A percentile compares a stretch with the other conserved stretches of the same genome.
Conservation (phyloP, 495 filamentous ascomycete genomes). For the Lophiotrema nucula region DNA sequence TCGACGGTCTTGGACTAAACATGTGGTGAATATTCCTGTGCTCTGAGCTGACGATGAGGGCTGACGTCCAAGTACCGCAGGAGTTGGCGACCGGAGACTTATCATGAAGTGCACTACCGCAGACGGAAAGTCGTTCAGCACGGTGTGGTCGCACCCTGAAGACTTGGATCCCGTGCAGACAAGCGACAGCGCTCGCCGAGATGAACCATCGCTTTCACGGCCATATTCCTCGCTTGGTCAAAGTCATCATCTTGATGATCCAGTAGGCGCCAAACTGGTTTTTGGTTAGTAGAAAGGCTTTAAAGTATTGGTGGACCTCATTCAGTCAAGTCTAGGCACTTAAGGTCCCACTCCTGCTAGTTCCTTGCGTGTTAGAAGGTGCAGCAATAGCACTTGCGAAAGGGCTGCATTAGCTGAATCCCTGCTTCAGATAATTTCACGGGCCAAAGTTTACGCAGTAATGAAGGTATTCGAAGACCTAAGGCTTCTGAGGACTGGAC, state of each 20-base stretch:
- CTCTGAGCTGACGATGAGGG: not conserved
- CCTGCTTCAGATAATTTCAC: conserved; percentile 9
- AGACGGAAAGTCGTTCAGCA: conserved; percentile 30
- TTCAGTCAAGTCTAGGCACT: too few relatives aligned
- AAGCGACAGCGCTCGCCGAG: conserved; percentile 27
- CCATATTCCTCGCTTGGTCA: conserved; percentile 45
- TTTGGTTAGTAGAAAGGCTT: conserved; percentile 37
- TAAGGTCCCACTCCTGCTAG: too few relatives aligned
- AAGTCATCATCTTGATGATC: conserved; percentile 47
- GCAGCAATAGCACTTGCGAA: conserved; percentile 48
- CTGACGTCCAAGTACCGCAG: not conserved
- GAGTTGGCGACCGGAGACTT: conserved; percentile 30
- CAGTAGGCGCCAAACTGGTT: conserved; percentile 46
- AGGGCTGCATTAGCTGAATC: conserved; percentile 37
- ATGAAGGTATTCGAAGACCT: conserved; percentile 32
- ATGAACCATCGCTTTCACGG: conserved; percentile 41
- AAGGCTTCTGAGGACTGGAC: conserved; percentile 26
- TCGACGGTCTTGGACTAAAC: conserved; percentile 46
- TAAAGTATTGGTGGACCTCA: conserved; percentile 39
- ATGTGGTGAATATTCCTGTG: conserved; percentile 39
- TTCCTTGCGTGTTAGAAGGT: conserved; percentile 52
- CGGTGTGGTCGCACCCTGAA: conserved; percentile 35
- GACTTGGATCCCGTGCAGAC: conserved; percentile 29
- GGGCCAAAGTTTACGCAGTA: not conserved
- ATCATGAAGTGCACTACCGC: conserved; percentile 33